Evolutionary conservation across 345 rosid species (phyloP).

Genomic region (Dipteronia dyeriana): DNA sequence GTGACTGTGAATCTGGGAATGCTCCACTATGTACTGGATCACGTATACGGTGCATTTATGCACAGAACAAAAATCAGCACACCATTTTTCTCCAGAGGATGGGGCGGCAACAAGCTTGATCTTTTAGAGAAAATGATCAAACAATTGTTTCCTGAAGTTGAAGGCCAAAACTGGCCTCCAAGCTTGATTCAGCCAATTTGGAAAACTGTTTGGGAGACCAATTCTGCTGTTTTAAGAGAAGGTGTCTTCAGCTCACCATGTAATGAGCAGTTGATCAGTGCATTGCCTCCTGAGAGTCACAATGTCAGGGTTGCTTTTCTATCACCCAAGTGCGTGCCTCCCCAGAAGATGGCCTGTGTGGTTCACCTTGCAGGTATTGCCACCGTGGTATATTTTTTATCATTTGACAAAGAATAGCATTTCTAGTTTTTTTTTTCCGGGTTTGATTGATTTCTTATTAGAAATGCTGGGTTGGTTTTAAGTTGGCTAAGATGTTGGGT

Average conservation of each 20-base stretch:
- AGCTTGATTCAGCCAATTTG: constrained; percentile 67
- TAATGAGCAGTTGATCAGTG: constrained; percentile 67
- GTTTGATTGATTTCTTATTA: background rate
- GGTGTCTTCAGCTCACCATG: constrained; percentile 88
- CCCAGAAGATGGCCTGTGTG: constrained; percentile 92
- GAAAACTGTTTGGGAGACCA: constrained; percentile 91
- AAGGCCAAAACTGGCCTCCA: constrained; percentile 79
- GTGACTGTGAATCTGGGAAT: constrained; percentile 80
- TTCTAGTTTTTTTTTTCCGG: background rate
- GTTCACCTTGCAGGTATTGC: constrained; percentile 97
- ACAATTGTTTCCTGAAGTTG: constrained; percentile 70
- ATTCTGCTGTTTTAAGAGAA: constrained; percentile 72
- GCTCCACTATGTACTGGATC: constrained; percentile 91
- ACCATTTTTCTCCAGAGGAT: constrained; percentile 90
- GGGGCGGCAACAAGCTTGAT: constrained; percentile 93
- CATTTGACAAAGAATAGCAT: background rate
- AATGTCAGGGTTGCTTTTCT: constrained; percentile 90
- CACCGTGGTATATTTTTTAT: constrained; percentile 18
- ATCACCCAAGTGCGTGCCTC: constrained; percentile 65
- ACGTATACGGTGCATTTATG: constrained; percentile 89
- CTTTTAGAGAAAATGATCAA: constrained; percentile 75
- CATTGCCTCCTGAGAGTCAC: constrained; percentile 89
- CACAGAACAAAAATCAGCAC: constrained; percentile 78
- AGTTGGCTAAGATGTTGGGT: constrained; percentile 3
- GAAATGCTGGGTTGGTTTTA: background rate